Conservation (phyloP, 2,329 filamentous ascomycete species). For the Verticillium nubilum region DNA sequence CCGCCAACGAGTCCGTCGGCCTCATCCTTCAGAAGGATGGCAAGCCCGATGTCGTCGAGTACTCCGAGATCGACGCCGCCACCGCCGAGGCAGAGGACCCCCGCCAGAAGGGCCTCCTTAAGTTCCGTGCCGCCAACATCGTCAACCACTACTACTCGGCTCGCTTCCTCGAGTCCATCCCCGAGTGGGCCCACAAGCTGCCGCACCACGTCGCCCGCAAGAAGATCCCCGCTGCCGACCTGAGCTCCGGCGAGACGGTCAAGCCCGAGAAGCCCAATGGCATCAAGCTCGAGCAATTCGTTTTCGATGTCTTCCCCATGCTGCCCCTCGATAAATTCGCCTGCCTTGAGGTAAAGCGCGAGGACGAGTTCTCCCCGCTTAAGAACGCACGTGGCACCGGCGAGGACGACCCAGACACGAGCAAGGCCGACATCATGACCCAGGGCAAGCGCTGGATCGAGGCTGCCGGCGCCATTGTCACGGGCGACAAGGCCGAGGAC, state of each 20-base stretch:
- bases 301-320: slow-evolving; percentile 96
- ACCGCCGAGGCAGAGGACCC: slow-evolving; percentile 87
- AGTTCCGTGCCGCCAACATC: slow-evolving; percentile 97
- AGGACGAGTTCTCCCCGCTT: slow-evolving; percentile 96
- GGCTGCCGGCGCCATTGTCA: slow-evolving; percentile 70
- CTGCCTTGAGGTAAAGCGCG: slow-evolving; percentile 89
- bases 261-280: slow-evolving; percentile 95
- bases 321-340: slow-evolving; percentile 84
- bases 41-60: slow-evolving; percentile 95
- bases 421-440: slow-evolving; percentile 80
- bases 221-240: slow-evolving; percentile 89
- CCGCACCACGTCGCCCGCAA: slow-evolving; percentile 96
- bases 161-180: slow-evolving; percentile 85
- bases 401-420: slow-evolving; percentile 92
- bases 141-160: slow-evolving; percentile 99
- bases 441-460: slow-evolving; percentile 86
- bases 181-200: slow-evolving; percentile 76
- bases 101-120: slow-evolving; percentile 74
- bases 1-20: slow-evolving; percentile 91
- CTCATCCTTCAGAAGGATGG: slow-evolving; percentile 93
- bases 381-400: slow-evolving; percentile 85
- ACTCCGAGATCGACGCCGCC: slow-evolving; percentile 88
- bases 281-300: slow-evolving; percentile 98
- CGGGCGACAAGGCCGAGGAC: slow-evolving; percentile 53
- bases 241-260: slow-evolving; percentile 69